Evolutionary conservation across 345 rosid species (phyloP), one percentile per base, ranked within the genome.

Genomic region (Salix exigua): DNA sequence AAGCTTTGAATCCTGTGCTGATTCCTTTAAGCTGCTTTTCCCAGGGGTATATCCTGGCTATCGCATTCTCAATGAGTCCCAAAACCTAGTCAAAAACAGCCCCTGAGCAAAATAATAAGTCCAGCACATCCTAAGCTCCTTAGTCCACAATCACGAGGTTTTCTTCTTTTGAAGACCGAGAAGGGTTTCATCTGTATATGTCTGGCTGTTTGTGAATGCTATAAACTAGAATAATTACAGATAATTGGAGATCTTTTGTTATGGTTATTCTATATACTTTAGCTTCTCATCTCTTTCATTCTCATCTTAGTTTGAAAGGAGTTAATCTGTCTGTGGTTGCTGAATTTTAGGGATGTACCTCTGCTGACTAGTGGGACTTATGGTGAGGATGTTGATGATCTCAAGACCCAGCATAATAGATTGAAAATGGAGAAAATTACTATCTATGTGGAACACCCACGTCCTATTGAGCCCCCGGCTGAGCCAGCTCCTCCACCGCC

Each of bases 401-500:
- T 42, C 58, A 42, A 76, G 31, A 33, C 75, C 66, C 88, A 86
- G 62, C 78, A 74, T 72, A 78, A 74, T 72, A 78, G 85, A 81
- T 76, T 96, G 81, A 96, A 92, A 87, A 79, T 71, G 68, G 97
- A 92, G 68, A 96, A 92, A 83, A 81, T 93, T 40, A 93, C 91
- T 11, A 88, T 89, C 53, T 96, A 91, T 82, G 84, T 92, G 66
- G 97, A 96, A 79, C 99, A 96, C 87, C 98, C 99, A 58, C 87
- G 88, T 73, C 97, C 95, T 26, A 90, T 96, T 67, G 97, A 96
- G 83, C 97, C 97, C 31, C 98, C 98, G 73, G 97, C 98, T 19
- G 97, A 92, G 88, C 84, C 95, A 80, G 89, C 95, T 63, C 97
- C 97, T 77, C 98, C 98, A 6, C 95, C 98, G 3, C 97, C 98